phyloP scores from a whole-genome alignment of 108 stramenopile species.

The Nannochloropsis gaditana region DNA sequence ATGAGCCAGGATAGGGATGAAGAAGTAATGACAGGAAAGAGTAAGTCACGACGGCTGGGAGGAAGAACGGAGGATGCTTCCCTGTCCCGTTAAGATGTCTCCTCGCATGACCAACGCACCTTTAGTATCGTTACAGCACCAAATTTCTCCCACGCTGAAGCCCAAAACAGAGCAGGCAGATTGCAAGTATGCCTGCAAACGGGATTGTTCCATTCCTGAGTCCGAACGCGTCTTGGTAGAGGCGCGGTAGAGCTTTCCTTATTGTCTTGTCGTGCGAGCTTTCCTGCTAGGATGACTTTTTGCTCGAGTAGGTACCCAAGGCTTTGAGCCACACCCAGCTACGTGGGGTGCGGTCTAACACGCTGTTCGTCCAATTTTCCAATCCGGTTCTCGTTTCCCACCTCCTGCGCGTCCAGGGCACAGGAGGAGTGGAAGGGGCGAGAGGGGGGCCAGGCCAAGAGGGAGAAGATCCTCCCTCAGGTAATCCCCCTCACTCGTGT shows the following conservation, averaged over 20 bases:
- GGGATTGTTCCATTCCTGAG: constrained; percentile 70
- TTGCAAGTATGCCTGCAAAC: constrained; percentile 77
- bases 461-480: too few species aligned
- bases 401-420: not conserved
- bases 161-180: constrained; percentile 85
- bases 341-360: not conserved
- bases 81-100: not conserved
- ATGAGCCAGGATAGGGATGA: not conserved
- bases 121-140: constrained; percentile 75
- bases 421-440: not conserved
- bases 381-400: not conserved
- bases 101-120: not conserved
- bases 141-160: constrained; percentile 92
- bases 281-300: too few species aligned
- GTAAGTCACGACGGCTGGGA: not conserved
- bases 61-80: not conserved
- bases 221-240: too few species aligned
- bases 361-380: not conserved
- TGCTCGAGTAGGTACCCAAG: too few species aligned
- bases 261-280: too few species aligned
- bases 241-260: too few species aligned
- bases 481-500: too few species aligned
- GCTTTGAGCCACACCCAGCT: not conserved
- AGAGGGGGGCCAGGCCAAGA: not conserved
- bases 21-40: not conserved